phyloP scores from a whole-genome alignment of 2,329 filamentous ascomycete species.

The Diaporthe destruens region DNA sequence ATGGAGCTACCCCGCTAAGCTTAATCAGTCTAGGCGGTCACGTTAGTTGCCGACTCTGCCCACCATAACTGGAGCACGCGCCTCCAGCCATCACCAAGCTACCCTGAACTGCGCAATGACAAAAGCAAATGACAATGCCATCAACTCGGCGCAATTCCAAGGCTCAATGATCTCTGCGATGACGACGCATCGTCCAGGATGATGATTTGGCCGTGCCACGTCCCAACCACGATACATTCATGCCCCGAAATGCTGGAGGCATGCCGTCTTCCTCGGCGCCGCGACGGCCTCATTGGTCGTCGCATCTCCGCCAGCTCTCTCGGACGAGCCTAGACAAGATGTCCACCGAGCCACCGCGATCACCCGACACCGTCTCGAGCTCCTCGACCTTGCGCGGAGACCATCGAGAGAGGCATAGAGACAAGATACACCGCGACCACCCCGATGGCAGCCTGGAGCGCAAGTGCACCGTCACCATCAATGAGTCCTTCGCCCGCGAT shows the following conservation, averaged over 20 bases:
- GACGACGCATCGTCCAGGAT: slow-evolving; percentile 22
- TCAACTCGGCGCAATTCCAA: not conserved
- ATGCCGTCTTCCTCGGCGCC: slow-evolving; percentile 54
- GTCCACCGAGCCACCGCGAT: slow-evolving; percentile 55
- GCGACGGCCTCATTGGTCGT: slow-evolving; percentile 63
- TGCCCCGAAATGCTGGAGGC: slow-evolving; percentile 58
- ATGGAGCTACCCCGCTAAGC: not conserved
- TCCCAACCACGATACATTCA: slow-evolving; percentile 41
- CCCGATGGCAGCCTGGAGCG: slow-evolving; percentile 55
- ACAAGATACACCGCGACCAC: slow-evolving; percentile 42
- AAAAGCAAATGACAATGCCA: not conserved
- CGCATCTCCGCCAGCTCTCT: slow-evolving; percentile 67
- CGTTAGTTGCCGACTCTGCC: slow-evolving; percentile 34
- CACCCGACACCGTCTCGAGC: slow-evolving; percentile 63
- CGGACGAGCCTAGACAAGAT: slow-evolving; percentile 60
- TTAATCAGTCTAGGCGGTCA: slow-evolving; percentile 25
- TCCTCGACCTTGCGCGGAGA: slow-evolving; percentile 60
- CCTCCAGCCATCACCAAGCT: slow-evolving; percentile 1
- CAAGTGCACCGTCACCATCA: slow-evolving; percentile 68
- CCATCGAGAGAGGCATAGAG: slow-evolving; percentile 43
- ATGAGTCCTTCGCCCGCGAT: slow-evolving; percentile 82
- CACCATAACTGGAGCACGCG: not conserved
- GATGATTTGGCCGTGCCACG: slow-evolving; percentile 20
- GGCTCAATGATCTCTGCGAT: slow-evolving; percentile 9
- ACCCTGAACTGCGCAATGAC: not conserved